phyloP scores from a whole-genome alignment of 768 basidiomycete genomes.

The Coprinopsis strossmayeri region DNA sequence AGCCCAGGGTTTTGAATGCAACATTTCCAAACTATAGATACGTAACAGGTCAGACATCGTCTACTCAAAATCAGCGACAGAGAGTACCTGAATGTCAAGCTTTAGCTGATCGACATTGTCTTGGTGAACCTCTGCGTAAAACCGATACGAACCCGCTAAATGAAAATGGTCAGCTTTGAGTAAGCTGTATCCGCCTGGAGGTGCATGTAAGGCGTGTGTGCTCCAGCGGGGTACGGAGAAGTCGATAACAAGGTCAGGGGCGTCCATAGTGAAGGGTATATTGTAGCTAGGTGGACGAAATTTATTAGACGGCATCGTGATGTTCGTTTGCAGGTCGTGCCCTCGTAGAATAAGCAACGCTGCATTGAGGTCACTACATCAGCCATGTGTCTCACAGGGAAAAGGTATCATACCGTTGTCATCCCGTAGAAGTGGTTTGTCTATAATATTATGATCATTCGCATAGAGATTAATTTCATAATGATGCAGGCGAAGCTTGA shows the following conservation, averaged over 20 bases:
- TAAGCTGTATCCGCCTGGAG: slow-evolving; percentile 53
- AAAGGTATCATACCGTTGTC: slow-evolving; percentile 54
- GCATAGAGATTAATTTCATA: slow-evolving; percentile 77
- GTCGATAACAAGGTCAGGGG: slow-evolving; percentile 47
- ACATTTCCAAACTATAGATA: slow-evolving; percentile 42
- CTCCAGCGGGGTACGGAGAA: slow-evolving; percentile 87
- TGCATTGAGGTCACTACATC: slow-evolving; percentile 21
- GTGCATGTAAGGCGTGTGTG: slow-evolving; percentile 66
- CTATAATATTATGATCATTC: slow-evolving; percentile 96
- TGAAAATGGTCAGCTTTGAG: slow-evolving; percentile 51
- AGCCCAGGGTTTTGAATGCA: slow-evolving; percentile 70
- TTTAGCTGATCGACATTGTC: slow-evolving; percentile 77
- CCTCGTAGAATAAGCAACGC: slow-evolving; percentile 72
- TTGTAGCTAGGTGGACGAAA: slow-evolving; percentile 67
- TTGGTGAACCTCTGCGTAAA: slow-evolving; percentile 56
- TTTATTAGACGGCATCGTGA: slow-evolving; percentile 59
- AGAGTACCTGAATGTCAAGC: slow-evolving; percentile 51
- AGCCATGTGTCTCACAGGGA: background rate
- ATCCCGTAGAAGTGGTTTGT: slow-evolving; percentile 73
- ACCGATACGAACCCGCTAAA: slow-evolving; percentile 68
- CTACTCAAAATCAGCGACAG: background rate
- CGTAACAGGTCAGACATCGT: background rate
- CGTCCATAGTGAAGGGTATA: slow-evolving; percentile 58
- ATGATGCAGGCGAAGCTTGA: slow-evolving; percentile 67
- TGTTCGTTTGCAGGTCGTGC: slow-evolving; percentile 39